phyloP scores from a whole-genome alignment of 2,329 filamentous ascomycete genomes.

The Blastomyces gilchristii region DNA sequence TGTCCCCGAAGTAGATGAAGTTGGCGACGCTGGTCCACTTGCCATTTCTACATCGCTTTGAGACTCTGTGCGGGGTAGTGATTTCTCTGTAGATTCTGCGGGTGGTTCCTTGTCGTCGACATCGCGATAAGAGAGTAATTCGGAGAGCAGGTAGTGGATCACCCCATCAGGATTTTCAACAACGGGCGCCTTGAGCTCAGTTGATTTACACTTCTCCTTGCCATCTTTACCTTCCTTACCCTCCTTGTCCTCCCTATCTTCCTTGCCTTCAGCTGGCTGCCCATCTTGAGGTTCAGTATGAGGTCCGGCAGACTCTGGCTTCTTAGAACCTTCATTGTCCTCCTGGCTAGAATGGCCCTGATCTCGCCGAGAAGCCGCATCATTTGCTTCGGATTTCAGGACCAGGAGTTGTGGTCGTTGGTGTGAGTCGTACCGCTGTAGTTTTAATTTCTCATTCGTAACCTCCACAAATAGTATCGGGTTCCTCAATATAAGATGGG shows the following conservation, averaged over 20 bases:
- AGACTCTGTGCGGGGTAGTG: constrained; percentile 24
- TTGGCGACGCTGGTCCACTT: constrained; percentile 29
- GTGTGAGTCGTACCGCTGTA: constrained; percentile 52
- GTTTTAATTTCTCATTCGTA: constrained; percentile 71
- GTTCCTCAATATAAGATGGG: constrained; percentile 67
- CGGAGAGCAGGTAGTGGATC: constrained; percentile 86
- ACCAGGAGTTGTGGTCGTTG: constrained; percentile 44
- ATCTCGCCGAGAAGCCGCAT: constrained; percentile 8
- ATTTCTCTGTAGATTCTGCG: constrained; percentile 9
- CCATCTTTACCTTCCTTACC: constrained; percentile 10
- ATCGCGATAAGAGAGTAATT: constrained; percentile 82
- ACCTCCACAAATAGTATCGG: constrained; percentile 81
- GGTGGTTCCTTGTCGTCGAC: constrained; percentile 69
- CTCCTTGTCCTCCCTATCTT: constrained; percentile 9
- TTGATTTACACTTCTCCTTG: constrained; percentile 43
- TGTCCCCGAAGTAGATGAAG: constrained; percentile 23
- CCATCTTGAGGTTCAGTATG: constrained; percentile 12
- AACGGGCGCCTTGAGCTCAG: constrained; percentile 68
- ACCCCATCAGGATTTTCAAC: constrained; percentile 92
- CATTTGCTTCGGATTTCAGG: constrained; percentile 41
- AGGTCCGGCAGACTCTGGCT: constrained; percentile 21
- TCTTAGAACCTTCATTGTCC: constrained; percentile 24
- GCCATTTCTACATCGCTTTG: constrained; percentile 44
- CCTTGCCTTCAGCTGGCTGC: constrained; percentile 12
- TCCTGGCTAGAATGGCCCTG: constrained; percentile 10